Evolutionary conservation across 352 stramenopile genomes (phyloP), one percentile per base, ranked within the genome.

Genomic region (Saprolegnia diclina): DNA sequence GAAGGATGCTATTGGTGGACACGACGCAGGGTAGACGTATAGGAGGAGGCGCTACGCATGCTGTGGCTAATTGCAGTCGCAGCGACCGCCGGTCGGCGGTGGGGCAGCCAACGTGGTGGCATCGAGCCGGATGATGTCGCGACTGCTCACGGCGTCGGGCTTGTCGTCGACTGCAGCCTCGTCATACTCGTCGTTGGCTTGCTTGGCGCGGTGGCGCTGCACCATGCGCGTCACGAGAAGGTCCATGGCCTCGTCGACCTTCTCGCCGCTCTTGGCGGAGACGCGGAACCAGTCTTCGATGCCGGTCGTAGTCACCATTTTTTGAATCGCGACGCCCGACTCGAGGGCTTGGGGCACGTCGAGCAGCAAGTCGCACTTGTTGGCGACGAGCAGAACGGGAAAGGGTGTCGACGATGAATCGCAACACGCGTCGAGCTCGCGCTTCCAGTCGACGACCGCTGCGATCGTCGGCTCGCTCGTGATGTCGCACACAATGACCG

Each of bases 401-500:
- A 96, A 82, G 14, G 3, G 73, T 77, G 37, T 75, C 46, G 44
- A 79, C 79, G n/a, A 85, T 52, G 82, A 73, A 14, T 75, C 77
- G 62, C 74, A 88, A 64, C 85, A 90, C 65, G 69, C 74, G 46
- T 92, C 78, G n/a, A 91, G 83, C 67, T 91, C 82, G 26, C 71
- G 79, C 72, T 95, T 95, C 88, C 88, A 95, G 26, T 76, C 85
- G 50, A 80, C 76, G 19, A 96, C 83, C 0, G 88, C 86, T n/a
- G 92, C 81, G 21, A 95, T 89, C 4, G 88, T 96, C 55, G 91
- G 88, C 21, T 85, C 84, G 56, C 85, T 74, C 24, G 88, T 96
- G 69, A 96, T 89, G 38, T 96, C 88, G 55, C 88, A 96, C 40
- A 96, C 88, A 44, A 96, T 91, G 21, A 96, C 71, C 22, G 87